Conservation (phyloP, 1,284 basidiomycete genomes). For the Peniophora sp. region DNA sequence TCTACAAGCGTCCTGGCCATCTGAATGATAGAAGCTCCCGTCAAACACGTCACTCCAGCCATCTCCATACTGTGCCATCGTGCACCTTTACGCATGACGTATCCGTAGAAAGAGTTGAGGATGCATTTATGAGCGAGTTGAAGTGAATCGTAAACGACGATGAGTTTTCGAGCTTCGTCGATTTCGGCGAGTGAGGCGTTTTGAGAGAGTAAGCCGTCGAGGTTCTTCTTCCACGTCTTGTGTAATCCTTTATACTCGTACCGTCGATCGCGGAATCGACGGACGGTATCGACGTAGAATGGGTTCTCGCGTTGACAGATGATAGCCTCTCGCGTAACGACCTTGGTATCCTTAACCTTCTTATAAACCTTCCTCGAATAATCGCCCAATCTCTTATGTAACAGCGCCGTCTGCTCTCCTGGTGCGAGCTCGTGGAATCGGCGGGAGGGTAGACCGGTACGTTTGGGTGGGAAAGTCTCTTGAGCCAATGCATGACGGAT, state of each 20-base stretch:
- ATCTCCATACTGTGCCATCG: constrained; percentile 99
- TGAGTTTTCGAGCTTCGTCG: constrained; percentile 98
- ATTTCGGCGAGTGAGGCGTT: constrained; percentile 77
- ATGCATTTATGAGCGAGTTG: constrained; percentile 99
- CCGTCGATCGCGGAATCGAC: constrained; percentile 93
- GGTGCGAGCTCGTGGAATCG: constrained; percentile 83
- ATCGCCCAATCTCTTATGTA: constrained; percentile 96
- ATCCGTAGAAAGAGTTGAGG: constrained; percentile 99
- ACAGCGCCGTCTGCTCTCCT: constrained; percentile 83
- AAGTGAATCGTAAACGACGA: constrained; percentile 99
- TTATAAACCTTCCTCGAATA: constrained; percentile 99
- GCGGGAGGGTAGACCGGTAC: constrained; percentile 65
- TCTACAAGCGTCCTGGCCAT: constrained; percentile 99
- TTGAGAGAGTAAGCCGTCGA: constrained; percentile 68
- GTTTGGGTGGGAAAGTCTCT: constrained; percentile 85
- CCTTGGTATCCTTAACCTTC: constrained; percentile 98
- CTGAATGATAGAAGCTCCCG: constrained; percentile 98
- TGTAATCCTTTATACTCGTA: constrained; percentile 99
- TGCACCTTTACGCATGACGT: constrained; percentile 99
- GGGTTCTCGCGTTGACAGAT: constrained; percentile 99
- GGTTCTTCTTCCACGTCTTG: constrained; percentile 99
- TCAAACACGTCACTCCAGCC: constrained; percentile 99
- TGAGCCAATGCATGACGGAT: constrained; percentile 95
- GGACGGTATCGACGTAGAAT: constrained; percentile 98
- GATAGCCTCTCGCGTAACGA: constrained; percentile 91